Evolutionary conservation across 2,329 filamentous ascomycete genomes (phyloP), one percentile per base, ranked within the genome.

Genomic region (Hirsutella thompsonii): DNA sequence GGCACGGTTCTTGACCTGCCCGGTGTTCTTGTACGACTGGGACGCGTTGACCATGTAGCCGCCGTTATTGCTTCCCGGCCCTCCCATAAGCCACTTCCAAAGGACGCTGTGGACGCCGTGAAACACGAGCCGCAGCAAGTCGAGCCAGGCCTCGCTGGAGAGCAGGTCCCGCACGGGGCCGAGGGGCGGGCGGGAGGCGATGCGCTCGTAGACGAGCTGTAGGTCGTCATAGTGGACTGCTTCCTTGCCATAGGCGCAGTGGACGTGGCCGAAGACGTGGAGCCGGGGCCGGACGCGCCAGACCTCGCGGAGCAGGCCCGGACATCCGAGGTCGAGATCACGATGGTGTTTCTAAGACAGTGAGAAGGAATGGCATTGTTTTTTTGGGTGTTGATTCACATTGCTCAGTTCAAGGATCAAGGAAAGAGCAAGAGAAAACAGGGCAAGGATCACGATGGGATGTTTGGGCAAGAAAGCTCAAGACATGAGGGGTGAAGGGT

Each of bases 241-340:
- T 52, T 88, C 78, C 35, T 66, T 67, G 14, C 87, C 88, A 36
- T 82, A 74, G 8, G 77, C 83, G 53, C 72, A 82, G 62, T 94
- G 88, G 20, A 89, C 73, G 59, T 94, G 88, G 1, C 87, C 88
- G 56, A 92, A 94, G 37, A 94, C 72, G 58, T 94, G 86, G 13
- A 94, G 64, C 11, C 67, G 67, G 0, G 88, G 88, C 46, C 75
- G 78, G 10, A 87, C 76, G 29, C 82, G 74, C 78, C 82, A 85
- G 16, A 83, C 60, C 53, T 93, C 87, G 13, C 68, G 61, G 5
- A 90, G 68, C 5, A 94, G 69, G 42, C 74, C 71, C 6, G 78
- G 74, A 48, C 83, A 89, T 42, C 85, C 87, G 36, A 87, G 63
- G 3, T 70, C 76, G 39, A 78, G 70, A 49, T 81, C 81, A 28